Evolutionary conservation across 2,329 filamentous ascomycete species (phyloP), one percentile per base, ranked within the genome.

Genomic region (Stagonosporopsis vannaccii): DNA sequence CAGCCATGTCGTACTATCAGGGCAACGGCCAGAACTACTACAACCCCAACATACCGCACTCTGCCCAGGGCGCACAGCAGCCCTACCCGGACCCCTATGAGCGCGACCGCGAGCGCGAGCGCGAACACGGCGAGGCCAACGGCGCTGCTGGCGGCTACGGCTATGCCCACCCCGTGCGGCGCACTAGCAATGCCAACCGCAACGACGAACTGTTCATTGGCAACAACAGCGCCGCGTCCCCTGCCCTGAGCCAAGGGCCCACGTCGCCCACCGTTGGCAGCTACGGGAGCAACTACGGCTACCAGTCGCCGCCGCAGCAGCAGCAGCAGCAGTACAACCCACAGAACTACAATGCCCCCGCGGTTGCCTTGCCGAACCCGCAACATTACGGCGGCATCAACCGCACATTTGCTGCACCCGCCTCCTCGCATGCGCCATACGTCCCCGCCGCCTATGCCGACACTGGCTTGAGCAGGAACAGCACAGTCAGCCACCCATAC

Each of bases 201-300:
- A 72, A 71, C 12, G 87, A 89, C 65, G 88, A 91, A 75, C 79
- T 89, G 57, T 90, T 89, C 78, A 78, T 90, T 65, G 79, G 71
- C 53, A 66, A 62, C 40, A 32, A n/a, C 30, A 58, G 51, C 49
- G 62, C 58, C 72, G 47, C 70, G 72, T 63, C 75, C 68, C 65
- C 67, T 56, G 68, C 66, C 46, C 49, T 65, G 56, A 61, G 49
- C 55, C 69, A 69, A 50, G 67, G 63, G 22, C 67, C 67, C 17
- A 66, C 60, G 26, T 74, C 72, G 13, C 72, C 72, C 25, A 64
- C 69, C 13, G 58, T 59, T 20, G 59, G 58, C 41, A 60, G 58
- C 33, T 73, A 70, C 45, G 58, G 58, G 50, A 62, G 58, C 56
- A 56, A 59, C 60, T 83, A 85, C 66, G 60, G 79, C 60, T 81